Percentiles rank a stretch among this genome's conserved stretches.
Evolutionary conservation across 768 basidiomycete genomes (phyloP).

Genomic region (Mycena maculata): DNA sequence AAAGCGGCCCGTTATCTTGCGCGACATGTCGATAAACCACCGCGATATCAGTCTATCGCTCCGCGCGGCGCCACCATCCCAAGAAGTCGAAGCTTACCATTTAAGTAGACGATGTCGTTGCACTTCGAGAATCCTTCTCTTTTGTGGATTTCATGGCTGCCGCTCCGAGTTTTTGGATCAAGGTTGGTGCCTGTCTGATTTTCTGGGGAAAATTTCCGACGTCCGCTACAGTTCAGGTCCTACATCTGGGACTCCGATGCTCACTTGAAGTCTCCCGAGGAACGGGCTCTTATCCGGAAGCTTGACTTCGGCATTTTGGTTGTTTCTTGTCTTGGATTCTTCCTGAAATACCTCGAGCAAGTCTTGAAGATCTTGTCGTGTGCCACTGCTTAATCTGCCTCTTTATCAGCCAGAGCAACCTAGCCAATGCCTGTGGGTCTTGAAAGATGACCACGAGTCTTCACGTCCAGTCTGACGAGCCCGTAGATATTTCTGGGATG

Average conservation of each 20-base stretch:
- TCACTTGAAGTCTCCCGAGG: slow-evolving; percentile 37
- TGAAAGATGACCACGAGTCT: background rate
- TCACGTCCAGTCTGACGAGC: background rate
- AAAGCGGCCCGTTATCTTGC: slow-evolving; percentile 21
- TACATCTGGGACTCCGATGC: slow-evolving; percentile 42
- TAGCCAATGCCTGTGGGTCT: slow-evolving; percentile 38
- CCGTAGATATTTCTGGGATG: slow-evolving; percentile 36
- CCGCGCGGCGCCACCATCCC: slow-evolving; percentile 3
- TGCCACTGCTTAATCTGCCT: background rate
- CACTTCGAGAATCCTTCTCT: background rate
- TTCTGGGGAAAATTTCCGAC: background rate
- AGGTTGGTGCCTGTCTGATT: background rate
- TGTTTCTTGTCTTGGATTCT: slow-evolving; percentile 41
- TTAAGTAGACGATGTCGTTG: background rate
- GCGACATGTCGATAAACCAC: slow-evolving; percentile 10
- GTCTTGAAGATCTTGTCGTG: background rate
- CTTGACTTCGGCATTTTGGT: slow-evolving; percentile 41
- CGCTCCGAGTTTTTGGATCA: slow-evolving; percentile 22
- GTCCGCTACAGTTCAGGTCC: slow-evolving; percentile 27
- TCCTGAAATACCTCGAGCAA: slow-evolving; percentile 41
- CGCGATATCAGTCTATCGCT: slow-evolving; percentile 18
- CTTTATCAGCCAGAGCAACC: slow-evolving; percentile 33
- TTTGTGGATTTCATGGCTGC: slow-evolving; percentile 6
- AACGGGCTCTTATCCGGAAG: slow-evolving; percentile 38
- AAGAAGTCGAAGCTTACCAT: slow-evolving; percentile 6